A percentile compares a stretch with the other conserved stretches of the same genome.
Evolutionary conservation across 1,139 yeast genomes (phyloP).

Genomic region (Saccharomyces hybrid): DNA sequence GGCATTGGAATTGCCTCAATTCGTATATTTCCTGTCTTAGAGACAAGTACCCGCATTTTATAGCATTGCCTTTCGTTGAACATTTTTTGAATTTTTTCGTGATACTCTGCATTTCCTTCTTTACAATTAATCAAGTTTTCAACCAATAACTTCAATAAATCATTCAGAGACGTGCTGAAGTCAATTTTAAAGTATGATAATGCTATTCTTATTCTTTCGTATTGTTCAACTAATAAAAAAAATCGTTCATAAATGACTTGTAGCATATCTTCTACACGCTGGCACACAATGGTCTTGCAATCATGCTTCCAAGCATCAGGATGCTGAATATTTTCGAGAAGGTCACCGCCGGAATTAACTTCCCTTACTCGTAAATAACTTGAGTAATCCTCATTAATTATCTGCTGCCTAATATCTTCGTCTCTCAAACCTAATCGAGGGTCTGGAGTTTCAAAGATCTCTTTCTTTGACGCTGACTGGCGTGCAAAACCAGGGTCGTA

Average conservation of each 20-base stretch:
- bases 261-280: slow-evolving; percentile 8
- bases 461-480: slow-evolving; percentile 1
- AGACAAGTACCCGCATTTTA: slow-evolving; percentile 53
- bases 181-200: slow-evolving; percentile 48
- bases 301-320: background rate
- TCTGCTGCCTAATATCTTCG: background rate
- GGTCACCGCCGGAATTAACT: background rate
- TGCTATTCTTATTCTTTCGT: slow-evolving; percentile 49
- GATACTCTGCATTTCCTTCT: slow-evolving; percentile 22
- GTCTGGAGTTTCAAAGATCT: background rate
- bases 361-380: background rate
- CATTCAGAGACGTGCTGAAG: slow-evolving; percentile 38
- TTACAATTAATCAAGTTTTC: slow-evolving; percentile 10
- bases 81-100: slow-evolving; percentile 12
- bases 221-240: slow-evolving; percentile 59
- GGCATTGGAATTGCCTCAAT: slow-evolving; percentile 44
- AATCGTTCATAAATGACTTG: slow-evolving; percentile 35
- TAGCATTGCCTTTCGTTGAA: slow-evolving; percentile 35
- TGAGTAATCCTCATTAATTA: background rate
- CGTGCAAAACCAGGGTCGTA: slow-evolving; percentile 53
- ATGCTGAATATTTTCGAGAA: slow-evolving; percentile 19
- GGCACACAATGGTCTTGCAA: slow-evolving; percentile 4
- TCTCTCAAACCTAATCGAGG: background rate
- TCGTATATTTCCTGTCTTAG: slow-evolving; percentile 36
- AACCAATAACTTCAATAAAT: slow-evolving; percentile 41